Evolutionary conservation across 139 green algal genomes (phyloP).

Genomic region (Chlamydomonas sp.): DNA sequence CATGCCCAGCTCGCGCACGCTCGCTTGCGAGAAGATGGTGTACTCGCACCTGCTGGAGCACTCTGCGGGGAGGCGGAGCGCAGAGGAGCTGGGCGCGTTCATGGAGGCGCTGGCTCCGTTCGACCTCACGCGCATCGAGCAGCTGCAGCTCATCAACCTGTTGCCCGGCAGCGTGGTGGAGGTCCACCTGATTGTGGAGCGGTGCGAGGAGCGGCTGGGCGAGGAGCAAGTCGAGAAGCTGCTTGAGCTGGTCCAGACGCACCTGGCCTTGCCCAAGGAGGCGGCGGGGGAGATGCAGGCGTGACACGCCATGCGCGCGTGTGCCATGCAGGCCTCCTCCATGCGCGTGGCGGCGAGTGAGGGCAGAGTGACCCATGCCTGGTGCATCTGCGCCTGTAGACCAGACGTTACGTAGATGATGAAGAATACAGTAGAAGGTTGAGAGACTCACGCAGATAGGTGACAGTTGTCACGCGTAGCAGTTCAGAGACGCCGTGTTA

Average conservation of each 20-base stretch:
- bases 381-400: too few relatives aligned
- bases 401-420: too few relatives aligned
- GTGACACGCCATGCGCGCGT: too few relatives aligned
- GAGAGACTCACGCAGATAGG: too few relatives aligned
- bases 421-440: too few relatives aligned
- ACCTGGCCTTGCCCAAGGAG: too few relatives aligned
- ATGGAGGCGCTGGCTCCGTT: slow-evolving; percentile 34
- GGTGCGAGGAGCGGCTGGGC: slow-evolving; percentile 37
- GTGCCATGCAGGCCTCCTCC: too few relatives aligned
- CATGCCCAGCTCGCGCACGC: slow-evolving; percentile 12
- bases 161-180: slow-evolving; percentile 35
- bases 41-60: slow-evolving; percentile 24
- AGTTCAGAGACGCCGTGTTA: too few relatives aligned
- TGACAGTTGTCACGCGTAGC: too few relatives aligned
- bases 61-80: slow-evolving; percentile 5
- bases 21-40: slow-evolving; percentile 36
- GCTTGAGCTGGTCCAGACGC: slow-evolving; percentile 24
- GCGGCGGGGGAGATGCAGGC: too few relatives aligned
- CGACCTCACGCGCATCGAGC: slow-evolving; percentile 32
- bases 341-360: too few relatives aligned
- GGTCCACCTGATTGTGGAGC: slow-evolving; percentile 40
- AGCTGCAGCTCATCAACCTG: slow-evolving; percentile 52
- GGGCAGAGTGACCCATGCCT: too few relatives aligned
- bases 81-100: slow-evolving; percentile 33
- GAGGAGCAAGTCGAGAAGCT: slow-evolving; percentile 39